Base-by-base conservation (phyloP, 257 asterid genomes). In the Capsicum rhomboideum region DNA sequence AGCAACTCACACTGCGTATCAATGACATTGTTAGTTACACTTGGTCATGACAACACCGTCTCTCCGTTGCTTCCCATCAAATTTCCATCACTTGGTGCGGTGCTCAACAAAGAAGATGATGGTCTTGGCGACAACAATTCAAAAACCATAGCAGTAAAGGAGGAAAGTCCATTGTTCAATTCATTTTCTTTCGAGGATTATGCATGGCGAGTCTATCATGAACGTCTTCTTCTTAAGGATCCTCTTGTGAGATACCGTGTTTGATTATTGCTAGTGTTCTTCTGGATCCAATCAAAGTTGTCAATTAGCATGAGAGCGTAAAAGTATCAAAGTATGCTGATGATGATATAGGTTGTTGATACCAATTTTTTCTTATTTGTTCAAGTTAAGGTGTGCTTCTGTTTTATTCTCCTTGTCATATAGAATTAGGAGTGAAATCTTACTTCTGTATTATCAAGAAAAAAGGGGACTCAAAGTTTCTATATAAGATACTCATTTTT, bases 181-280 rank as follows among this genome's bases (percentile, higher is more conserved):
- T 82, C 95, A 2, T 92, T 93, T 59, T 85, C 89, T 16, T 90
- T 94, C 5, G 96, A 94, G 84, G 97, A 92, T 79, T 93, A 93
- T 55, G 97, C 97, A 0, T 92, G 97, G 97, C 89, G 93, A 82
- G 87, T 92, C 20, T 93, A 91, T 87, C 94, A 93, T n/a, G 91
- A 90, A 21, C 92, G 89, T 37, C 88, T 92, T 83, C 87, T 64
- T 20, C 58, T 82, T 17, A 94, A 93, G 80, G 97, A 94, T 53
- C 91, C 95, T 2, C 97, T 94, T 40, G 20, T 79, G 34, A 79
- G 90, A 75, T 91, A 90, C 54, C 91, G 93, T 1, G 55, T 86
- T 56, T 89, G 84, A 90, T 5, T 49, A 26, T 44, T n/a, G 18
- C 29, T 42, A 29, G 6, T 28, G 44, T 64, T 64, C 21, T 29